Conservation (phyloP, 805 yeast species). For the Saccharomyces paradoxus region DNA sequence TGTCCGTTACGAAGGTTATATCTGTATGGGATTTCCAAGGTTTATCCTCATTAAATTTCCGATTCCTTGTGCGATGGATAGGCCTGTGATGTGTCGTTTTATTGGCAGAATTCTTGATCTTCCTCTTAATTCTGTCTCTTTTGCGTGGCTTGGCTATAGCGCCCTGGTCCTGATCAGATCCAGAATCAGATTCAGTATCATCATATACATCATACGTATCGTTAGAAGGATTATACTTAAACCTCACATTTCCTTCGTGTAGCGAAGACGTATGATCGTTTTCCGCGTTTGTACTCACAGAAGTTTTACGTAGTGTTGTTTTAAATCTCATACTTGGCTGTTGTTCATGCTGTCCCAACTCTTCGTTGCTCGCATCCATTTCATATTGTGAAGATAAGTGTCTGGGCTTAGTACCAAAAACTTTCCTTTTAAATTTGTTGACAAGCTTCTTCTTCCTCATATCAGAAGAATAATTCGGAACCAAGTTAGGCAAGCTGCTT, state of each 20-base stretch:
- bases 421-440: background rate
- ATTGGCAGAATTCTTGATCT: conserved; percentile 10
- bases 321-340: background rate
- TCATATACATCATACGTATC: background rate
- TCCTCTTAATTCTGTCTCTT: conserved; percentile 6
- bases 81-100: conserved; percentile 6
- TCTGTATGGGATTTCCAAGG: conserved; percentile 88
- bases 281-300: background rate
- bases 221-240: background rate
- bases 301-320: background rate
- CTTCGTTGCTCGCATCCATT: background rate
- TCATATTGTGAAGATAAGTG: background rate
- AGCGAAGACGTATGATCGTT: background rate
- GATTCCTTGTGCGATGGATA: conserved; percentile 3
- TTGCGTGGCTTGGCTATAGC: conserved; percentile 6
- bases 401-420: background rate
- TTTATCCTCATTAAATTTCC: conserved; percentile 66
- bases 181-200: background rate
- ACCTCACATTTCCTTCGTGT: background rate
- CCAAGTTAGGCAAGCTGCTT: background rate
- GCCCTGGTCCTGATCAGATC: background rate
- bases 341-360: background rate
- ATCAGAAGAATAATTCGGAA: background rate
- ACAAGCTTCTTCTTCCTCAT: background rate
- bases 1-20: conserved; percentile 40